These are phyloP conservation scores for Vaccinium myrtillus DNA, from an alignment of 148 eudicot species.

Conservation along the genomic window DNA sequence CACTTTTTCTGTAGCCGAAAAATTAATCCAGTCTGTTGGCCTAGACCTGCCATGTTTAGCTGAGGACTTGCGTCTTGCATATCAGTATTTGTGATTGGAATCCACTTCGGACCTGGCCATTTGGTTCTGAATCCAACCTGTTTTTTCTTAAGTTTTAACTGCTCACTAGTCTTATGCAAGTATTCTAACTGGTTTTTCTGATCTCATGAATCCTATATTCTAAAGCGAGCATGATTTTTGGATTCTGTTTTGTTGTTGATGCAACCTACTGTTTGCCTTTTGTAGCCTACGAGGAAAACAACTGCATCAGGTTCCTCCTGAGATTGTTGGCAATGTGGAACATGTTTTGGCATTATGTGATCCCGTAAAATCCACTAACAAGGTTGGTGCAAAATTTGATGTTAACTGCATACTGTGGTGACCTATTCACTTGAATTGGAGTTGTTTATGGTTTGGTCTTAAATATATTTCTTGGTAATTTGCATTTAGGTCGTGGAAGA, in stretches of 20 bases:
- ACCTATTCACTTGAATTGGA: neutral
- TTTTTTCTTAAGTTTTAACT: neutral
- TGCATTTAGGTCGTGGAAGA: conserved; percentile 77
- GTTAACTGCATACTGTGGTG: neutral
- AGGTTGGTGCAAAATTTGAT: conserved; percentile 30
- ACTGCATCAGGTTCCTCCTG: conserved; percentile 66
- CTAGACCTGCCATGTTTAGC: neutral
- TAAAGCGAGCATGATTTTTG: neutral
- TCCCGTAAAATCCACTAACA: conserved; percentile 46
- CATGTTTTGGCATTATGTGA: conserved; percentile 68
- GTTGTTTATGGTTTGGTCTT: conserved; percentile 2
- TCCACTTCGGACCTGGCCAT: neutral
- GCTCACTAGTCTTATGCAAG: neutral
- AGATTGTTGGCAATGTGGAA: conserved; percentile 62
- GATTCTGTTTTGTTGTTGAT: conserved; percentile 7
- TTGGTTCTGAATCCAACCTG: neutral
- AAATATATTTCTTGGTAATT: neutral
- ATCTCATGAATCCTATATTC: neutral
- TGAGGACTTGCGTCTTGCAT: neutral
- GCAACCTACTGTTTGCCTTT: neutral
- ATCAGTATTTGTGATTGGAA: neutral
- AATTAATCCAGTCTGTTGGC: neutral
- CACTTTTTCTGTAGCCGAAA: neutral
- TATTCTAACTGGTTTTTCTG: neutral
- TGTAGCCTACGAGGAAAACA: conserved; percentile 86